phyloP scores from a whole-genome alignment of 768 basidiomycete species.

The Pleurotus sapidus region DNA sequence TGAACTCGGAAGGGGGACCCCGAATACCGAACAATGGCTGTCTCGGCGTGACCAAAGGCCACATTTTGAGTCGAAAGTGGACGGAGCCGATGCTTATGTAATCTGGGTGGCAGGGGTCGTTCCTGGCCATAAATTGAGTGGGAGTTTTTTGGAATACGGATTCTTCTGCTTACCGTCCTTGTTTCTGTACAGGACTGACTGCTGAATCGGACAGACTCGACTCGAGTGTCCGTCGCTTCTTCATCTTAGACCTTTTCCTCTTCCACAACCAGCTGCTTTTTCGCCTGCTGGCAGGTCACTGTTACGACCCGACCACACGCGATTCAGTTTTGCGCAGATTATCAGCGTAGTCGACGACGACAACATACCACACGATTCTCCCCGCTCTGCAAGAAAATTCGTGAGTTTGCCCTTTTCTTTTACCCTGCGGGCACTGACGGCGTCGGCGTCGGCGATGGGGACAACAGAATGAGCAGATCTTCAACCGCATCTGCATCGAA shows the following conservation, averaged over 20 bases:
- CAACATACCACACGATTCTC: conserved; percentile 15
- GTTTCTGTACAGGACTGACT: conserved; percentile 8
- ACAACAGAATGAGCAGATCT: conserved; percentile 88
- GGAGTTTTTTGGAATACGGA: conserved; percentile 1
- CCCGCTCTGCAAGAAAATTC: conserved; percentile 39
- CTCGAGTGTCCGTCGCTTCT: conserved; percentile 14
- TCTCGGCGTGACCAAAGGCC: neutral
- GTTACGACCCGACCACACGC: conserved; percentile 78
- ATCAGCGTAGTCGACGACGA: conserved; percentile 34
- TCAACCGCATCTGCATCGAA: conserved; percentile 70
- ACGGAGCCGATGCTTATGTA: neutral
- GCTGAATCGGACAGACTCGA: conserved; percentile 6
- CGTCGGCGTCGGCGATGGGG: neutral
- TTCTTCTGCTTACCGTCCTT: conserved; percentile 5
- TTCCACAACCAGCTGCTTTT: conserved; percentile 53
- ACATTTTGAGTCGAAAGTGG: neutral
- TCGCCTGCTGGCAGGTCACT: conserved; percentile 92
- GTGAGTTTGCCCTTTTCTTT: conserved; percentile 23
- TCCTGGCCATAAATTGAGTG: conserved; percentile 7
- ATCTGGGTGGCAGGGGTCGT: neutral
- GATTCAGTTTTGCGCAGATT: conserved; percentile 29
- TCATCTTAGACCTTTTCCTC: conserved; percentile 37
- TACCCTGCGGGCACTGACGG: conserved; percentile 12
- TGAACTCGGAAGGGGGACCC: neutral
- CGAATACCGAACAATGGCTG: neutral